phyloP scores from a whole-genome alignment of 345 rosid genomes.

The Psidium friedrichsthalianum region DNA sequence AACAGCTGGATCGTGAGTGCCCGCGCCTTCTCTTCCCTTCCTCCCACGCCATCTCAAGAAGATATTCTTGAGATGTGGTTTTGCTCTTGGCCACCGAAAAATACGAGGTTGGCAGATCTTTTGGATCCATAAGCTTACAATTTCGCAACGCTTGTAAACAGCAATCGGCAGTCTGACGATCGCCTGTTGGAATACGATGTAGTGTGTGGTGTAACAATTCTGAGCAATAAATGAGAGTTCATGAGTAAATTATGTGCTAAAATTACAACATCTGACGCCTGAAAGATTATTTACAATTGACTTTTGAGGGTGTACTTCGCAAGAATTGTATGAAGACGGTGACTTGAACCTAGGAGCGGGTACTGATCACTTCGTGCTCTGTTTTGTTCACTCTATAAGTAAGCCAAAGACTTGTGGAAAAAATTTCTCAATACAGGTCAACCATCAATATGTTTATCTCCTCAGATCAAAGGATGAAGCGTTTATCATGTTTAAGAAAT shows the following conservation, averaged over 20 bases:
- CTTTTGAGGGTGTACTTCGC: neutral
- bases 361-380: neutral
- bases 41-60: neutral
- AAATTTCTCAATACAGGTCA: too few relatives aligned
- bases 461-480: too few relatives aligned
- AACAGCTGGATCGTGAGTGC: neutral
- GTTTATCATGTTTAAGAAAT: too few relatives aligned
- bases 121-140: neutral
- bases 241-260: neutral
- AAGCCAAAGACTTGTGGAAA: neutral
- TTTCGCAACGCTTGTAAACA: neutral
- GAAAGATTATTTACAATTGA: neutral
- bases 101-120: neutral
- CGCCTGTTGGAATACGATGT: neutral
- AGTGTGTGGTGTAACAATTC: neutral
- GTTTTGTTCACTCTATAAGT: neutral
- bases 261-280: neutral
- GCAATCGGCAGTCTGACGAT: neutral
- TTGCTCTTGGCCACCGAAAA: neutral
- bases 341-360: neutral
- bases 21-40: neutral
- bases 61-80: neutral
- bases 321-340: neutral
- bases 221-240: neutral
- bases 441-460: too few relatives aligned